These are phyloP conservation scores for Pleurotus giganteus DNA, from an alignment of 768 basidiomycete genomes.

Conservation along the genomic window DNA sequence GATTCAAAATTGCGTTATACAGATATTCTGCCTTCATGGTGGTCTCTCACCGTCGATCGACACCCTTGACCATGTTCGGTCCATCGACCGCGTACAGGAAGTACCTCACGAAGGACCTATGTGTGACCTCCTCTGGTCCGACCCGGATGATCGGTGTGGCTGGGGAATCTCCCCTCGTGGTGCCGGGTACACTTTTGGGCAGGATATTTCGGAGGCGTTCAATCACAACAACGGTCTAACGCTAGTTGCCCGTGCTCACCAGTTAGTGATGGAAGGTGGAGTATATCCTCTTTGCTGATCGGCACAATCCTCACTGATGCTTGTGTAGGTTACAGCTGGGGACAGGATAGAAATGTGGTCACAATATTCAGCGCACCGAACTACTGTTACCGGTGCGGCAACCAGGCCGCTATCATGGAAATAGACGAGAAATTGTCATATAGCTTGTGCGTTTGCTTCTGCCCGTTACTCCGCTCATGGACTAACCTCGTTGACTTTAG, in stretches of 20 bases:
- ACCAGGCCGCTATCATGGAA: constrained; percentile 99
- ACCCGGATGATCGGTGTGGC: constrained; percentile 98
- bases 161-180: constrained; percentile 99
- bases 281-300: constrained; percentile 12
- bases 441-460: constrained; percentile 66
- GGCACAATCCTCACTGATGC: background rate
- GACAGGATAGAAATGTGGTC: constrained; percentile 98
- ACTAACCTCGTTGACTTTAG: constrained; percentile 36
- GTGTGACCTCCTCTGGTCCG: constrained; percentile 99
- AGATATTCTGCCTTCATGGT: constrained; percentile 99
- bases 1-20: constrained; percentile 8
- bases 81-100: constrained; percentile 98
- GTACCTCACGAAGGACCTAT: constrained; percentile 99
- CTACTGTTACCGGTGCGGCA: constrained; percentile 99
- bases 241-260: constrained; percentile 91
- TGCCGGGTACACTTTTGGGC: constrained; percentile 98
- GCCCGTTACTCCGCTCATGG: constrained; percentile 6
- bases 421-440: constrained; percentile 98
- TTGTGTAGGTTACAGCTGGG: constrained; percentile 85
- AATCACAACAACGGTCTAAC: constrained; percentile 99
- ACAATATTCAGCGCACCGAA: constrained; percentile 99
- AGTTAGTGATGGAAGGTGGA: constrained; percentile 95
- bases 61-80: constrained; percentile 98
- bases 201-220: constrained; percentile 98
- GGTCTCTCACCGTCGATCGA: constrained; percentile 98